These are phyloP conservation scores for Ogataea paraovalis DNA, from an alignment of 805 yeast species.

Conservation along the genomic window DNA sequence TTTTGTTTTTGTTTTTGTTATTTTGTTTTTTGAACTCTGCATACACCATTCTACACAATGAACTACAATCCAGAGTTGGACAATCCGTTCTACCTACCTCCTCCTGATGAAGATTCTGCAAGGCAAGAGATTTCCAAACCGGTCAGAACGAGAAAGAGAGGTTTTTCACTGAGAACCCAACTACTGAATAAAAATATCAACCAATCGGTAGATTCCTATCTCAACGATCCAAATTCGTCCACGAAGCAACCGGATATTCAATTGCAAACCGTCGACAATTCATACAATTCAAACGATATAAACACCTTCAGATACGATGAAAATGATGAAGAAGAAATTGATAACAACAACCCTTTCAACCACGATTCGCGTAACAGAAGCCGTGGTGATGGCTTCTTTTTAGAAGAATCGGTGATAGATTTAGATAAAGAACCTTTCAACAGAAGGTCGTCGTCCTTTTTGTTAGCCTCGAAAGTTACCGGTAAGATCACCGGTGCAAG, in stretches of 20 bases:
- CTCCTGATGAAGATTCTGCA: background rate
- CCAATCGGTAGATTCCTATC: constrained; percentile 22
- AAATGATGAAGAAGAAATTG: background rate
- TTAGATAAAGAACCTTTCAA: constrained; percentile 19
- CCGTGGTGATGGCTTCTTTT: constrained; percentile 3
- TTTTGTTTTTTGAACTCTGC: too few species aligned
- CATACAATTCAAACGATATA: constrained; percentile 24
- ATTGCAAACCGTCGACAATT: constrained; percentile 28
- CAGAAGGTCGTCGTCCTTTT: constrained; percentile 1
- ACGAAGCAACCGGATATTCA: constrained; percentile 28
- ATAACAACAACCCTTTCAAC: too few species aligned
- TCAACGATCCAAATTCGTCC: constrained; percentile 3
- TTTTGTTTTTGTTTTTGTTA: too few species aligned
- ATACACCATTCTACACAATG: too few species aligned
- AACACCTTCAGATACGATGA: constrained; percentile 14
- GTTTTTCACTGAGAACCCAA: constrained; percentile 65
- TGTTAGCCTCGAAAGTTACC: constrained; percentile 3
- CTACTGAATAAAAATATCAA: constrained; percentile 44
- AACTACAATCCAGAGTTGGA: background rate
- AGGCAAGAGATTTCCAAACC: constrained; percentile 9
- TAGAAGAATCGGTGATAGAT: constrained; percentile 25
- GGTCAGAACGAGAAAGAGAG: constrained; percentile 47
- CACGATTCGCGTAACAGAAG: background rate
- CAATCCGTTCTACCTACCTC: constrained; percentile 1
- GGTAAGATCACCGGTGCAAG: constrained; percentile 6